Evolutionary conservation across 2,329 filamentous ascomycete genomes (phyloP).

Genomic region (Ophiosphaerella herpotricha): DNA sequence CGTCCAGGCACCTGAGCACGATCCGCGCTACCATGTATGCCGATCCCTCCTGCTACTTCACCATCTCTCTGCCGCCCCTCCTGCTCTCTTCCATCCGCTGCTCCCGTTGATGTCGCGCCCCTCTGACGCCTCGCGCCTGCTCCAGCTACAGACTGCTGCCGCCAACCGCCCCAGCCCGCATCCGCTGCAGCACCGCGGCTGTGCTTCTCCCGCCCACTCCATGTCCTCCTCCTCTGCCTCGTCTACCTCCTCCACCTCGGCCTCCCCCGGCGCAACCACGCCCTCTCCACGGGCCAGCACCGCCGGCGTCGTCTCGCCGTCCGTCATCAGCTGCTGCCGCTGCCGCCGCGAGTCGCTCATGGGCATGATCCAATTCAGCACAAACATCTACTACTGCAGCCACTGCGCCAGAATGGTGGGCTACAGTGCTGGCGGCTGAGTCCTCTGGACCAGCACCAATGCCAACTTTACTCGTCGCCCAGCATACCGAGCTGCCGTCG

Average conservation of each 20-base stretch:
- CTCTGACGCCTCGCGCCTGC: constrained; percentile 39
- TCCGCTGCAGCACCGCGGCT: constrained; percentile 27
- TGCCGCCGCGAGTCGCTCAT: constrained; percentile 39
- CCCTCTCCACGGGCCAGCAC: constrained; percentile 18
- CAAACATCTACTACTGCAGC: constrained; percentile 48
- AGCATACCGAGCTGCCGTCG: too few relatives aligned
- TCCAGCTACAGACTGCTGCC: constrained; percentile 47
- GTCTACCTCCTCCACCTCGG: constrained; percentile 8
- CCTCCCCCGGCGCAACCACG: constrained; percentile 13
- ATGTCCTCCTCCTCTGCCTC: constrained; percentile 7
- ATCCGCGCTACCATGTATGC: constrained; percentile 18
- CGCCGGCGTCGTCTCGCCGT: constrained; percentile 9
- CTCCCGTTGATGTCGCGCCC: constrained; percentile 25
- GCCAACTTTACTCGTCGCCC: too few relatives aligned
- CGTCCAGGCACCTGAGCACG: neutral
- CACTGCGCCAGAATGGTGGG: constrained; percentile 48
- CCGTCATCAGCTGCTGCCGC: constrained; percentile 37
- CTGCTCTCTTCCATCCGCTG: constrained; percentile 38
- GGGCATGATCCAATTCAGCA: constrained; percentile 45
- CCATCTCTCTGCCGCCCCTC: constrained; percentile 27
- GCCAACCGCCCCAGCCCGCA: constrained; percentile 37
- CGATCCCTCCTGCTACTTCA: constrained; percentile 42
- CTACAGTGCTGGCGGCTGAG: constrained; percentile 44
- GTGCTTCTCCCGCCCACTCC: constrained; percentile 11
- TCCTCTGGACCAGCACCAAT: neutral